Evolutionary conservation across 768 basidiomycete species (phyloP), one percentile per base, ranked within the genome.

Genomic region (Suillus subalutaceus): DNA sequence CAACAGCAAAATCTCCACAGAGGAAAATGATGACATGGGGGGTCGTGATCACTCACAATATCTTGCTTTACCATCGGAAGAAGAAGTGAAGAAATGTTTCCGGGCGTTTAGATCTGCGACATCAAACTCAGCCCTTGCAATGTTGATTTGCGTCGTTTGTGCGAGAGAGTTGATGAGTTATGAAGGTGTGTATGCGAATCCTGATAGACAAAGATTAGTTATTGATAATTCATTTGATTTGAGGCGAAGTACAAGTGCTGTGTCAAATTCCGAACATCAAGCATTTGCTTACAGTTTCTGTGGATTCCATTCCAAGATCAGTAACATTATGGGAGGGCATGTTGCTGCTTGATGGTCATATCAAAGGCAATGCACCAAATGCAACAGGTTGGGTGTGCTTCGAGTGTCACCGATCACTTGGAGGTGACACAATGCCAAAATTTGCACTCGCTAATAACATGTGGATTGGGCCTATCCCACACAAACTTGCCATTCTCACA

Each of bases 381-480:
- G n/a, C 48, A 13, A 23, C 12, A 23, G 48, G n/a, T 1, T 50
- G 48, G 48, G 4, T 50, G 0, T 50, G 48, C 2, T 23, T 0
- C 2, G 12, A 50, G 4, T 50, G 48, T 50, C 5, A 5, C 0
- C 1, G 3, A 23, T 23, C 48, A 23, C 48, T 50, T 1, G n/a
- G 6, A 6, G 12, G 0, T 1, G 6, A 50, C 2, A 23, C 48
- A 23, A 50, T 50, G 48, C 48, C 48, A 1, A 50, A 43, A 8
- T 63, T 77, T 2, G 65, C 77, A 0, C 73, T 84, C 0, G 78
- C 77, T 1, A 83, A 84, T 64, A 65, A 71, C 7, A 70, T 82
- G 70, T 84, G 82, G 82, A 69, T 84, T 26, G 81, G 81, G 0
- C 50, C 69, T 0, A 59, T 77, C 7, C 82, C 81, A 0, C 44